Evolutionary conservation across 2,329 filamentous ascomycete genomes (phyloP), one percentile per base, ranked within the genome.

Genomic region (Clonostachys chloroleuca): DNA sequence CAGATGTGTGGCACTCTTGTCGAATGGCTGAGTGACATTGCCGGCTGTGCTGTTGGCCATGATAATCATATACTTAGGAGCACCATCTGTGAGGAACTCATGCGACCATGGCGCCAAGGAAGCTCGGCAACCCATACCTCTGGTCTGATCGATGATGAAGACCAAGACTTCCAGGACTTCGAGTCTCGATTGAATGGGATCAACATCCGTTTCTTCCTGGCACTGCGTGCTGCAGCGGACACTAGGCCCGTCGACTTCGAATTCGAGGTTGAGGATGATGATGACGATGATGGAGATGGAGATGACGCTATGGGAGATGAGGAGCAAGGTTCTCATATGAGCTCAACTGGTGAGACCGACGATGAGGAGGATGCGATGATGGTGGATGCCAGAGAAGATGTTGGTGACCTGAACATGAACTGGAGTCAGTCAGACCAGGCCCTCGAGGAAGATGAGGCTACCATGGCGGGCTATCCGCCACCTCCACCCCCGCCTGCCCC

Each of bases 1-100:
- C 89, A 97, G 63, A 99, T 99, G 95, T 96, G 92, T 58, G 91
- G 89, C n/a, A 90, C 91, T 14, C 92, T 99, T 51, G 87, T 99
- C 46, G 92, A 96, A 58, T 99, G 95, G 95, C 78, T 99, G 17
- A 80, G 85, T 45, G 95, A 99, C 65, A 95, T 99, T 58, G 82
- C 91, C 8, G 91, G 91, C 33, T 96, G 92, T 65, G 87, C 83
- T 46, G 87, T 96, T 42, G 90, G 89, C 2, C 75, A 82, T 34
- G 90, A 99, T 59, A 81, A 84, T 51, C 77, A 88, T 50, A 83
- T 97, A 16, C 73, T 99, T 40, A 81, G 91, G 36, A 84, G 83
- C 45, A 83, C 87, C 7, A 82, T 99, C 37, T 99, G 94, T 59
- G 90, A 97, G 63, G 90, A 99, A 65, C 79, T 97, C 58, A 81